Conservation (phyloP, 73 alveolate species). For the Uronychia setigera region DNA sequence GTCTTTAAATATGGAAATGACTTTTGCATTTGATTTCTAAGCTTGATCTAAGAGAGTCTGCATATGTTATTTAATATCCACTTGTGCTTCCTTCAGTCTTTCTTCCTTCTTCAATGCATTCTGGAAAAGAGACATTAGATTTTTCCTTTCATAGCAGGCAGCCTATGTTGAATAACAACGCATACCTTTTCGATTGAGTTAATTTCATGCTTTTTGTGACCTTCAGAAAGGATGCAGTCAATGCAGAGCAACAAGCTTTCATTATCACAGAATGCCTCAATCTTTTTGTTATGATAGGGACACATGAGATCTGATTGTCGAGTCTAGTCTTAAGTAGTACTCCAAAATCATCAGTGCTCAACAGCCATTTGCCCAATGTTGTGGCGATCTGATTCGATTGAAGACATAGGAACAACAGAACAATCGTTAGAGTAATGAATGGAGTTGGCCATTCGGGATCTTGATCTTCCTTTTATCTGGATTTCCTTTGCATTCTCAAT, state of each 20-base stretch:
- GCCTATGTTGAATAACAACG: not conserved
- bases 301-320: not conserved
- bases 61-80: not conserved
- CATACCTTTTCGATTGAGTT: conserved; percentile 4
- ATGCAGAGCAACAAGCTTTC: conserved; percentile 69
- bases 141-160: not conserved
- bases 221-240: conserved; percentile 70
- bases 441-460: too few species aligned
- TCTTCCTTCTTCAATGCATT: not conserved
- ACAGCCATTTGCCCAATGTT: not conserved
- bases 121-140: not conserved
- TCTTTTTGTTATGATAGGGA: conserved; percentile 31
- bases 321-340: not conserved
- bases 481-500: too few species aligned
- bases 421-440: too few species aligned
- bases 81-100: not conserved
- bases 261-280: conserved; percentile 76
- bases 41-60: not conserved
- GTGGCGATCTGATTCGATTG: not conserved
- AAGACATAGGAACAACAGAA: too few species aligned
- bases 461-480: too few species aligned
- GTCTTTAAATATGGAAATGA: not conserved
- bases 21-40: not conserved
- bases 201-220: conserved; percentile 11
- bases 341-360: not conserved